Base-by-base conservation (phyloP, 148 eudicot genomes). In the Selenicereus undatus region DNA sequence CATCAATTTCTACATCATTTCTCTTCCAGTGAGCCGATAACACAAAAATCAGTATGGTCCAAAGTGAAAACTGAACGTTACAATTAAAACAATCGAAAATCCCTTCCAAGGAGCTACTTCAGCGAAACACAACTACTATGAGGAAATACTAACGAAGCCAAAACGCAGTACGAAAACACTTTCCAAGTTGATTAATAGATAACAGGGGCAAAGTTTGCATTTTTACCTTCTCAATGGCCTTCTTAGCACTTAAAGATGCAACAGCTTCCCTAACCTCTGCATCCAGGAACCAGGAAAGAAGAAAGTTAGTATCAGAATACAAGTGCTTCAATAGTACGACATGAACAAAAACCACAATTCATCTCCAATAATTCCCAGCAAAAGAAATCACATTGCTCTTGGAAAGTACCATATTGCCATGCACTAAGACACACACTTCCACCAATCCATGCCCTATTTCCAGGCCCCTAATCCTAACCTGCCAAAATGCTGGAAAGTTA, bases 181-280 rank as follows among this genome's bases (percentile, higher is more conserved):
- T 54, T 30, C 68, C 78, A 52, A 52, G n/a, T 29, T 27, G 5
- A 26, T 39, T 0, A 70, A 81, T 20, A 73, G 22, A 10, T 9
- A n/a, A 54, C 35, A 72, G 35, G 8, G 30, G 42, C 43, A 36
- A 80, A 52, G 60, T 26, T 3, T 0, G 65, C 18, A 77, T n/a
- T n/a, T 60, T 82, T 75, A 89, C 93, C 95, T 90, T 92, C 30
- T 80, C 81, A 62, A 92, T 92, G 11, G 84, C 60, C 85, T 92
- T 92, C 66, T 87, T 89, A 69, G 85, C 88, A 82, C 82, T 79
- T 76, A 91, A 84, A 3, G 85, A 26, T 80, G 90, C 85, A 79
- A 89, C 88, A 16, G 83, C 83, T 52, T 90, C 91, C 78, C 87
- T 88, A 36, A 92, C 89, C 91, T 89, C 96, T 92, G 86, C 79